A percentile compares a stretch with the other conserved stretches of the same genome.
These are phyloP conservation scores for Lyophyllum shimeji DNA, from an alignment of 768 basidiomycete species.

Conservation along the genomic window DNA sequence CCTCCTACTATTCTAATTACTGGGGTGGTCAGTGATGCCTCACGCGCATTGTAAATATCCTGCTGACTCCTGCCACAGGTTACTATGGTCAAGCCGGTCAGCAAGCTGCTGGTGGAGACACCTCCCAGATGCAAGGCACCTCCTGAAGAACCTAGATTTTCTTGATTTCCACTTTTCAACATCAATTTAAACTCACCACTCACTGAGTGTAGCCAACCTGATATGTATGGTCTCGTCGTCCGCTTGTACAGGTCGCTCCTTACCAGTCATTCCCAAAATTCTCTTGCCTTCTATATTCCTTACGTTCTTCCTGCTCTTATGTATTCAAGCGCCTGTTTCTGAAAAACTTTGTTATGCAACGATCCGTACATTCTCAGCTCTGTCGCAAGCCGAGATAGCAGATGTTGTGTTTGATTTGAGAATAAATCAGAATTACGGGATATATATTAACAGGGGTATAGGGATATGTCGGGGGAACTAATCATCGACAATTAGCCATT, in stretches of 20 bases:
- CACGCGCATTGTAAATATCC: background rate
- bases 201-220: slow-evolving; percentile 18
- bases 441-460: slow-evolving; percentile 35
- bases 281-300: slow-evolving; percentile 13
- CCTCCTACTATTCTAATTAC: slow-evolving; percentile 78
- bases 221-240: slow-evolving; percentile 7
- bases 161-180: slow-evolving; percentile 28
- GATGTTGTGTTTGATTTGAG: background rate
- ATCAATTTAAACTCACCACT: slow-evolving; percentile 30
- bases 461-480: slow-evolving; percentile 10
- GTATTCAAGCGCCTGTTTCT: slow-evolving; percentile 22
- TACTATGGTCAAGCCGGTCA: slow-evolving; percentile 77
- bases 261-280: slow-evolving; percentile 18
- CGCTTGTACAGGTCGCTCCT: slow-evolving; percentile 18
- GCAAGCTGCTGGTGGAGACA: slow-evolving; percentile 57
- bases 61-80: slow-evolving; percentile 40
- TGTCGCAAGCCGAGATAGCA: background rate
- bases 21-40: slow-evolving; percentile 67
- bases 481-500: slow-evolving; percentile 81
- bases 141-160: slow-evolving; percentile 32
- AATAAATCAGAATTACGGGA: slow-evolving; percentile 13
- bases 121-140: slow-evolving; percentile 53
- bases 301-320: slow-evolving; percentile 21
- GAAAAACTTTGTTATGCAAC: slow-evolving; percentile 6
- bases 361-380: background rate